Percentiles rank a stretch among this genome's conserved stretches.
Conservation (phyloP, 1,284 basidiomycete species). For the Cryptococcus wingfieldii region DNA sequence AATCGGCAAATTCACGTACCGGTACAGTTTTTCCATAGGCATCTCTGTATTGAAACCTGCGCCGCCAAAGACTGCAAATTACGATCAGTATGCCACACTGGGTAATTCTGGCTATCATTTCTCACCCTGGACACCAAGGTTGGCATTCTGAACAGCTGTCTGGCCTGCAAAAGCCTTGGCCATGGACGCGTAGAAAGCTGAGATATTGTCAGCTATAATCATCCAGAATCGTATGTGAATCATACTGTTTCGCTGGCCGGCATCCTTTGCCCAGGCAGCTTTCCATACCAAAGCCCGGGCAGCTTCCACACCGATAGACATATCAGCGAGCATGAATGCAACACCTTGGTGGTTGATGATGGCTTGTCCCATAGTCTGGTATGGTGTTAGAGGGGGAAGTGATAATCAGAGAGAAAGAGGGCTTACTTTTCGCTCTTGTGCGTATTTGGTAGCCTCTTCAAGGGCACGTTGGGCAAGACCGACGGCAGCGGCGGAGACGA, state of each 20-base stretch:
- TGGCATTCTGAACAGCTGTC: constrained; percentile 51
- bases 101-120: neutral
- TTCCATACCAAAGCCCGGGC: constrained; percentile 54
- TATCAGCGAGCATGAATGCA: constrained; percentile 57
- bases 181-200: constrained; percentile 55
- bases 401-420: neutral
- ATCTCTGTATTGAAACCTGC: constrained; percentile 56
- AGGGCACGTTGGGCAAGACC: constrained; percentile 55
- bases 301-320: constrained; percentile 55
- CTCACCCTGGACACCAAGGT: constrained; percentile 51
- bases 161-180: constrained; percentile 54
- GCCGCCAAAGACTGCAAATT: constrained; percentile 45
- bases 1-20: constrained; percentile 28
- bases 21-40: constrained; percentile 56
- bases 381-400: constrained; percentile 1
- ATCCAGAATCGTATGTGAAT: neutral
- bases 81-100: neutral
- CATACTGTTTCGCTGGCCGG: constrained; percentile 52
- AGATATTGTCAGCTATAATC: constrained; percentile 1
- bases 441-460: constrained; percentile 55
- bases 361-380: constrained; percentile 54
- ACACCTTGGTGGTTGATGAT: constrained; percentile 58
- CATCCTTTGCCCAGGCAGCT: constrained; percentile 53
- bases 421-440: constrained; percentile 52
- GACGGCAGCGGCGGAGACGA: constrained; percentile 55